Evolutionary conservation across 495 filamentous ascomycete genomes (phyloP).

Genomic region (Aspergillus leporis): DNA sequence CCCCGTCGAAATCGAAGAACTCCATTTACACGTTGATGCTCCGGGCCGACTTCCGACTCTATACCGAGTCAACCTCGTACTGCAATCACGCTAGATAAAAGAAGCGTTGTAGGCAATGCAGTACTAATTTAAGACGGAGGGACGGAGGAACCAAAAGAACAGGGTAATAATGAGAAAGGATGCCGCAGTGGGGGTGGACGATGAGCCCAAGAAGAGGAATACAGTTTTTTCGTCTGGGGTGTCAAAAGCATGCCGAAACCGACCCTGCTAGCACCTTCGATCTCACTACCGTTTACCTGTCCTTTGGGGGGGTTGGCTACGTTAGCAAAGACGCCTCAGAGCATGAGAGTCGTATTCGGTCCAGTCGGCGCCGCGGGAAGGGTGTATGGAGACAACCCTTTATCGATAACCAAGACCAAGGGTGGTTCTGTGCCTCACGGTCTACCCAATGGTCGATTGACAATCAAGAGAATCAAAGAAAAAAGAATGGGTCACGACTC

Average conservation of each 20-base stretch:
- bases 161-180: not conserved
- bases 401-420: conserved; percentile 8
- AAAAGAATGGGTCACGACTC: conserved; percentile 13
- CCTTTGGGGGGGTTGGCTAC: conserved; percentile 5
- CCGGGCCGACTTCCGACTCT: not conserved
- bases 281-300: not conserved
- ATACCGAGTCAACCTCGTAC: not conserved
- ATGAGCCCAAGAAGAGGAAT: conserved; percentile 25
- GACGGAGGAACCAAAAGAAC: not conserved
- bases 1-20: conserved; percentile 57
- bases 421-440: too few species aligned
- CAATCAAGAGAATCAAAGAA: conserved; percentile 16
- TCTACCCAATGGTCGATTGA: conserved; percentile 8
- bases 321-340: not conserved
- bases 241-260: conserved; percentile 27
- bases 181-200: conserved; percentile 13
- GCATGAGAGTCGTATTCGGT: conserved; percentile 7
- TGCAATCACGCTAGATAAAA: not conserved
- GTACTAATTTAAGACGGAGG: not conserved
- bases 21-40: conserved; percentile 37
- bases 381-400: not conserved
- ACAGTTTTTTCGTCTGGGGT: conserved; percentile 37
- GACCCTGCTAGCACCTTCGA: conserved; percentile 17
- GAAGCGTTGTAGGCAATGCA: conserved; percentile 3
- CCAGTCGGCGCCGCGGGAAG: conserved; percentile 14